Conservation (phyloP, 2,329 filamentous ascomycete genomes). For the Curvularia verruculosa region DNA sequence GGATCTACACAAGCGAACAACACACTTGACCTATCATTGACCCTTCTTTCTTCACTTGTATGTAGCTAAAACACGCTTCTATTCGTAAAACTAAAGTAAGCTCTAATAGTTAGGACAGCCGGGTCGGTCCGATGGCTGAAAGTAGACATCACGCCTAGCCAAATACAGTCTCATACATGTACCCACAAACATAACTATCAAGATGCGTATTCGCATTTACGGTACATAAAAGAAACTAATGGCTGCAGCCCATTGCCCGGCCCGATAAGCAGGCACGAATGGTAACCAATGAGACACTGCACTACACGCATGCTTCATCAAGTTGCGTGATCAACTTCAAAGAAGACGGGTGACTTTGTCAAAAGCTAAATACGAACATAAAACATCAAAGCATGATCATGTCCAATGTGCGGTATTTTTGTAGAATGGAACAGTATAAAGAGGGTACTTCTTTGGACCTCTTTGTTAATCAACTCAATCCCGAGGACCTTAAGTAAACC, state of each 20-base stretch:
- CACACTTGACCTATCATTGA: too few relatives aligned
- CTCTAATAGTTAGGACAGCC: too few relatives aligned
- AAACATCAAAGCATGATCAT: too few relatives aligned
- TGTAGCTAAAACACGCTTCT: too few relatives aligned
- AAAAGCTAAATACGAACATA: not conserved
- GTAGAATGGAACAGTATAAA: not conserved
- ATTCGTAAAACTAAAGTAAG: too few relatives aligned
- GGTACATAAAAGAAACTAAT: not conserved
- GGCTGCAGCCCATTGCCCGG: not conserved
- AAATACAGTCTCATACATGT: too few relatives aligned
- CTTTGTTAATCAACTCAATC: not conserved
- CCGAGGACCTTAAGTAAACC: not conserved
- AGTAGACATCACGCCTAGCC: too few relatives aligned
- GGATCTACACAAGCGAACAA: too few relatives aligned
- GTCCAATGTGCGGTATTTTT: not conserved
- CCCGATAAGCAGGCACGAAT: not conserved
- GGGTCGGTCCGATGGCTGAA: too few relatives aligned
- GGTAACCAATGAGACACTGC: not conserved
- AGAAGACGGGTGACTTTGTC: not conserved
- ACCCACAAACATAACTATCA: too few relatives aligned
- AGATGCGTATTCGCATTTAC: not conserved
- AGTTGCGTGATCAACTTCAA: constrained; percentile 1
- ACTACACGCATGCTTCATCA: not conserved
- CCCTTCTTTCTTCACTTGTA: too few relatives aligned
- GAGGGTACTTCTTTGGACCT: not conserved